Evolutionary conservation across 2,329 filamentous ascomycete species (phyloP), one percentile per base, ranked within the genome.

Genomic region (Verticillium zaregamsianum): DNA sequence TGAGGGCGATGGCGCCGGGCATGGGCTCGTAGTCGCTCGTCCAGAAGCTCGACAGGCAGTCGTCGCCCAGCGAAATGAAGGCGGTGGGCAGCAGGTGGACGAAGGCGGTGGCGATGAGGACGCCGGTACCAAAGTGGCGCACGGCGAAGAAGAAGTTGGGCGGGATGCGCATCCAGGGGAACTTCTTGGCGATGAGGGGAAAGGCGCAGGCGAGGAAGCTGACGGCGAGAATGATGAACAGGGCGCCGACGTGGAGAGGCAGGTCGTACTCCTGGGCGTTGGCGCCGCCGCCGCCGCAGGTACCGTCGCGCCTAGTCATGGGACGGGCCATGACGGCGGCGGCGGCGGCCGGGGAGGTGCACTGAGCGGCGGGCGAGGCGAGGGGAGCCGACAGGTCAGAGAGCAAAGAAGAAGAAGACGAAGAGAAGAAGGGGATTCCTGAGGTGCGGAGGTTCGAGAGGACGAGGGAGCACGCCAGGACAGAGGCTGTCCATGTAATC

Each of bases 1-100:
- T 79, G 86, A 96, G 92, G 57, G 91, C 88, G 62, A 96, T 87
- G 59, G 93, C 83, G 4, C 92, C 92, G 1, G 92, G 87, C 77
- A 95, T 90, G 25, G 91, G 90, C 59, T 83, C 85, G 75, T 94
- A 96, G 32, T 85, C 83, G 54, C 87, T 69, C 69, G 85, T 93
- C 86, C 92, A 96, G 71, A 93, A 90, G 60, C 80, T 77, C 14
- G 89, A 88, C 1, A 96, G 84, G 70, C 88, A 90, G 12, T 85
- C 86, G 67, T 89, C 79, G 49, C 81, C 86, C 12, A 89, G 79
- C 8, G 85, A 86, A 59, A 79, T 71, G 66, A 90, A 90, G 5
- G 88, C 87, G 2, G 85, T 90, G 55, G 86, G 87, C 9, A 89
- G 82, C 35, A 89, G 78, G 77, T 93, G 90, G 33, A 93, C 90